Evolutionary conservation across 73 alveolate species (phyloP).

Genomic region (Tetrahymena thermophila): DNA sequence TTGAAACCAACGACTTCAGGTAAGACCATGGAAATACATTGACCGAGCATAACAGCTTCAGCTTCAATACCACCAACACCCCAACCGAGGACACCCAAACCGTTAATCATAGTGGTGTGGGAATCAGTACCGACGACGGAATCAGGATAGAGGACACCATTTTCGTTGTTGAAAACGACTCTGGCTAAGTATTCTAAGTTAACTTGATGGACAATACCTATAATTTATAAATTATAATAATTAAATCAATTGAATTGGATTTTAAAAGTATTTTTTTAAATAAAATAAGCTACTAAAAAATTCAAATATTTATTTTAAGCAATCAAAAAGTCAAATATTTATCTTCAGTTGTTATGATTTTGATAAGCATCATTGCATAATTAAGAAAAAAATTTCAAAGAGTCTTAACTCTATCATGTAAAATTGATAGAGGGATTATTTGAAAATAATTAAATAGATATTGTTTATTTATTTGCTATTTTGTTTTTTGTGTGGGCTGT

Average conservation of each 20-base stretch:
- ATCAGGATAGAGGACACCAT: conserved; percentile 62
- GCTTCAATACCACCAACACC: conserved; percentile 94
- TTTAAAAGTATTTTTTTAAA: too few relatives aligned
- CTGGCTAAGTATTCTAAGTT: conserved; percentile 85
- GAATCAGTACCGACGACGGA: conserved; percentile 87
- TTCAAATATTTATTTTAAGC: too few relatives aligned
- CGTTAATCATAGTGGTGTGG: conserved; percentile 88
- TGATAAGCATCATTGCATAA: too few relatives aligned
- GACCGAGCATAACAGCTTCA: conserved; percentile 89
- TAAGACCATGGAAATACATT: conserved; percentile 76
- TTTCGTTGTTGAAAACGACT: conserved; percentile 61
- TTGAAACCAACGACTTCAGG: conserved; percentile 85
- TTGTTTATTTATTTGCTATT: too few relatives aligned
- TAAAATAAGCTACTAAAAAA: too few relatives aligned
- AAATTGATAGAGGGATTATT: too few relatives aligned
- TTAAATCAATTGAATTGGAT: neutral
- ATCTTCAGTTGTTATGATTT: too few relatives aligned
- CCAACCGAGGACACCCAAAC: conserved; percentile 90
- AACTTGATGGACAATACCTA: conserved; percentile 58
- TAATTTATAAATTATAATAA: neutral
- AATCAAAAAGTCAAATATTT: too few relatives aligned
- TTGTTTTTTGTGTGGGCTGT: too few relatives aligned
- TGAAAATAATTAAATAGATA: too few relatives aligned
- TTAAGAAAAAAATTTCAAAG: too few relatives aligned
- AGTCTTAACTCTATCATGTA: too few relatives aligned